Conservation (phyloP, 305 asterid genomes). For the Solanum chacoense region DNA sequence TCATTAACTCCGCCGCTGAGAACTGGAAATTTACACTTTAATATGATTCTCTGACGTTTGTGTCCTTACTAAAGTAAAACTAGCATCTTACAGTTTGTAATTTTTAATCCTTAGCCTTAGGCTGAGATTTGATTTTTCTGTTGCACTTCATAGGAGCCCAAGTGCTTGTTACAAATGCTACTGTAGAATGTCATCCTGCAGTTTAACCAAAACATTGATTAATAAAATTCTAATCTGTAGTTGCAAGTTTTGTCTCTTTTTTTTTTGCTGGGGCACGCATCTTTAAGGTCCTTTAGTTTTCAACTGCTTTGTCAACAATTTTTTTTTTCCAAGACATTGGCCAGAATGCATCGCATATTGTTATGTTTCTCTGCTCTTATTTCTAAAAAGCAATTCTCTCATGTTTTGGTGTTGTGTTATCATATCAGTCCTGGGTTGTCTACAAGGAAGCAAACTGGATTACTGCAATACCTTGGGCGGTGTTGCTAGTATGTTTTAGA, state of each 20-base stretch:
- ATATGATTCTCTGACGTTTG: not conserved
- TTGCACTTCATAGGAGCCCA: not conserved
- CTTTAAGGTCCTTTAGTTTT: not conserved
- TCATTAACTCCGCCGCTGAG: no score
- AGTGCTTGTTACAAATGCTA: not conserved
- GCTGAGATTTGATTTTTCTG: not conserved
- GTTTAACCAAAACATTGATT: not conserved
- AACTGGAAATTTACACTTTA: no score
- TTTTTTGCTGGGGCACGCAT: not conserved
- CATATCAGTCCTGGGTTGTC: constrained; percentile 64
- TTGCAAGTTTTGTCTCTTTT: not conserved
- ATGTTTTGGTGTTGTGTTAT: constrained; percentile 1
- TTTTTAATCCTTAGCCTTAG: not conserved
- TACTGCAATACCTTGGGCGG: constrained; percentile 38
- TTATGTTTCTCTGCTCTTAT: not conserved
- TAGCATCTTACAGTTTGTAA: not conserved
- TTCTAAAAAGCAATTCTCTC: not conserved
- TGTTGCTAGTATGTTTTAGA: constrained; percentile 62
- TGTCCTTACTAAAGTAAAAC: not conserved
- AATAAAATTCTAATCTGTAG: not conserved
- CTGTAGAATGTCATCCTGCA: not conserved
- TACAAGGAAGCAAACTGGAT: constrained; percentile 71
- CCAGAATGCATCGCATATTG: not conserved
- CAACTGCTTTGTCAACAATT: not conserved
- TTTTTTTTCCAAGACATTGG: not conserved